Evolutionary conservation across 1,284 basidiomycete genomes (phyloP).

Genomic region (Heterobasidion parviporum): DNA sequence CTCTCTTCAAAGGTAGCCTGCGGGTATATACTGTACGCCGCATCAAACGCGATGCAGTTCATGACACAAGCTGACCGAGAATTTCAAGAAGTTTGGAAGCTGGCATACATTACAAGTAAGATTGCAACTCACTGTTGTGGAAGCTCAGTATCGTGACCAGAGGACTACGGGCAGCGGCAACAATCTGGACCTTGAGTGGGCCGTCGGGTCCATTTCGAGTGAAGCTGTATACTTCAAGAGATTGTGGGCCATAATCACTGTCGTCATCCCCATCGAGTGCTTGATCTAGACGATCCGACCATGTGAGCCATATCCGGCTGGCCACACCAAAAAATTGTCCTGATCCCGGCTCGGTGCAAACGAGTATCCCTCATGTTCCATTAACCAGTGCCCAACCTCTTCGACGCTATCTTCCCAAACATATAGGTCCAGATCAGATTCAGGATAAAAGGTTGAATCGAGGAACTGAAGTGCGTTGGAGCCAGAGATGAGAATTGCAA

Average conservation of each 20-base stretch:
- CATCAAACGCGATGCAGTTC: constrained; percentile 14
- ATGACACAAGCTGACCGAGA: constrained; percentile 12
- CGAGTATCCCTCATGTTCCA: not conserved
- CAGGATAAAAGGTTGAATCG: constrained; percentile 30
- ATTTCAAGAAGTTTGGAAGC: too few relatives aligned
- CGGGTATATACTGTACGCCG: constrained; percentile 14
- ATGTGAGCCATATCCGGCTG: too few relatives aligned
- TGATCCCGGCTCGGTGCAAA: not conserved
- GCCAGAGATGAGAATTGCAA: constrained; percentile 37
- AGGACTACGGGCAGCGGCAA: constrained; percentile 3
- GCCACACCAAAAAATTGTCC: too few relatives aligned
- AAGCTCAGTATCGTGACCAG: constrained; percentile 30
- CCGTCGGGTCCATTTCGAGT: too few relatives aligned
- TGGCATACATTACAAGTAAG: too few relatives aligned
- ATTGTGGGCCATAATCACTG: not conserved
- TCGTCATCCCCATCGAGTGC: not conserved
- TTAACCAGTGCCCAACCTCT: constrained; percentile 10
- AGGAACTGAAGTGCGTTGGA: constrained; percentile 43
- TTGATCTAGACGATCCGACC: too few relatives aligned
- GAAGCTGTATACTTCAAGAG: too few relatives aligned
- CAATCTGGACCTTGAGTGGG: too few relatives aligned
- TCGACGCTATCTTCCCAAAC: constrained; percentile 15
- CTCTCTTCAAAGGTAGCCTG: constrained; percentile 13
- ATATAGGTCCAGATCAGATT: constrained; percentile 42
- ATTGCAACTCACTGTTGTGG: constrained; percentile 32